Percentiles rank a stretch among this genome's conserved stretches.
phyloP scores from a whole-genome alignment of 2,329 filamentous ascomycete genomes.

The Beauveria australis region DNA sequence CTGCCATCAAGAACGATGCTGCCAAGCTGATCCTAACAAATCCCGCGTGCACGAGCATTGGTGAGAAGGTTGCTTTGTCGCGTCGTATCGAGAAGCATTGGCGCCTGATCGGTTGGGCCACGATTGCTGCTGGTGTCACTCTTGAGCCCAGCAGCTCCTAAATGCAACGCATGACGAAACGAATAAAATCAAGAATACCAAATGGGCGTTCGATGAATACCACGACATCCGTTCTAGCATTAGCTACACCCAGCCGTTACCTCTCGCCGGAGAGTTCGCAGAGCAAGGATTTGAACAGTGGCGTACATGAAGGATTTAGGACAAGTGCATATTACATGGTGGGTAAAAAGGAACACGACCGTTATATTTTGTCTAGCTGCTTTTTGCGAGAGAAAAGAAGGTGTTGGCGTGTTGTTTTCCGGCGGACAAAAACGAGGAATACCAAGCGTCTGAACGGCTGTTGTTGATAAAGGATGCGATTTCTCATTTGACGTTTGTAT shows the following conservation, averaged over 20 bases:
- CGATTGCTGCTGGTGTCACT: conserved; percentile 58
- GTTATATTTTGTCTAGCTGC: conserved; percentile 3
- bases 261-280: not conserved
- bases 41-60: conserved; percentile 92
- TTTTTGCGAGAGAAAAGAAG: not conserved
- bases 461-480: not conserved
- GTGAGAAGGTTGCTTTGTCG: conserved; percentile 94
- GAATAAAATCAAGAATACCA: not conserved
- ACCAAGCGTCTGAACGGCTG: conserved; percentile 5
- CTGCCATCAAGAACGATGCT: conserved; percentile 94
- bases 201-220: not conserved
- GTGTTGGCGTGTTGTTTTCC: conserved; percentile 8
- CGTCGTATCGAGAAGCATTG: conserved; percentile 99
- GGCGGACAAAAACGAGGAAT: not conserved
- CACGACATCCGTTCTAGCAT: not conserved
- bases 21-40: conserved; percentile 89
- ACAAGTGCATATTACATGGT: conserved; percentile 2
- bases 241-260: not conserved
- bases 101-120: conserved; percentile 89
- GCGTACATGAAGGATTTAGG: not conserved
- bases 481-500: not conserved
- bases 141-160: conserved; percentile 42
- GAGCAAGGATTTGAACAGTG: not conserved
- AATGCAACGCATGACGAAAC: conserved; percentile 11
- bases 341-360: not conserved